Conservation (phyloP, 305 asterid genomes). For the Lippia alba region DNA sequence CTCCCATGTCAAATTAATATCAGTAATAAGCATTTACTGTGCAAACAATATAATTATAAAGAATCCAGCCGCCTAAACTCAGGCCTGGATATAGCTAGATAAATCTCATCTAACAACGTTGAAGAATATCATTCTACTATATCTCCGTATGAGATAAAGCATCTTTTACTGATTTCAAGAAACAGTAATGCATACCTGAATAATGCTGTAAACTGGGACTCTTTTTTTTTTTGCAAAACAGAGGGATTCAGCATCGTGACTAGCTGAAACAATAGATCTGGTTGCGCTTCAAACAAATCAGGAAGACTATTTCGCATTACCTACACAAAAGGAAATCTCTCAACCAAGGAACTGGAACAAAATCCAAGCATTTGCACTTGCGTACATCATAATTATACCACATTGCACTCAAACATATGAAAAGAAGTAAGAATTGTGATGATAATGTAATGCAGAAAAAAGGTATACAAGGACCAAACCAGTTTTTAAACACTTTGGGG, state of each 20-base stretch:
- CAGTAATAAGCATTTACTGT: slow-evolving; percentile 19
- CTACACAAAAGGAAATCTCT: slow-evolving; percentile 44
- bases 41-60: slow-evolving; percentile 19
- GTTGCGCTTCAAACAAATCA: slow-evolving; percentile 96
- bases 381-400: slow-evolving; percentile 13
- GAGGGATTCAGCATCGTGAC: slow-evolving; percentile 95
- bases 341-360: slow-evolving; percentile 10
- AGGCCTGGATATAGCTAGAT: slow-evolving; percentile 15
- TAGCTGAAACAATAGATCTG: slow-evolving; percentile 93
- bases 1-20: slow-evolving; percentile 2
- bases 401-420: slow-evolving; percentile 7
- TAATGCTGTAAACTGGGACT: slow-evolving; percentile 91
- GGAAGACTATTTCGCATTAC: slow-evolving; percentile 92
- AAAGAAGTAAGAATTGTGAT: background rate
- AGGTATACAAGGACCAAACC: background rate
- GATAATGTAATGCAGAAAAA: slow-evolving; percentile 3
- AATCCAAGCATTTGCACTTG: slow-evolving; percentile 25
- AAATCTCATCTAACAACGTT: slow-evolving; percentile 9
- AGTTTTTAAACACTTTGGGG: background rate
- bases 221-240: slow-evolving; percentile 84
- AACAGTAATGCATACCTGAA: slow-evolving; percentile 61
- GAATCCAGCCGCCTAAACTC: slow-evolving; percentile 31
- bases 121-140: slow-evolving; percentile 19
- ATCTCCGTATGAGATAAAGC: slow-evolving; percentile 9
- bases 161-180: background rate